Base-by-base conservation (phyloP, 176 grass and related monocot species). In the Aegilops sharonensis region DNA sequence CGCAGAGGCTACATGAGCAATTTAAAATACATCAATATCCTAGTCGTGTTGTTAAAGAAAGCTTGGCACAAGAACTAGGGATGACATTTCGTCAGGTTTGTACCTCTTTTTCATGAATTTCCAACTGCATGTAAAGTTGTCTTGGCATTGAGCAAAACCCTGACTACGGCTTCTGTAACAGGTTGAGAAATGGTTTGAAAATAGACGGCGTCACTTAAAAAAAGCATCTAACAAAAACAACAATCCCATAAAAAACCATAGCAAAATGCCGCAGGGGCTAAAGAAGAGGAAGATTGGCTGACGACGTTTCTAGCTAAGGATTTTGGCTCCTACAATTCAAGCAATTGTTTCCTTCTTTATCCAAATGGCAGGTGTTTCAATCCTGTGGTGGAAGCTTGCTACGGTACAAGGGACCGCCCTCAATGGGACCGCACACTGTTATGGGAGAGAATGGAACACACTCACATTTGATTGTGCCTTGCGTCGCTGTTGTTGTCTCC, bases 141-240 rank as follows among this genome's bases (percentile, higher is more conserved):
- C 36, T 67, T 83, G 68, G 25, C 68, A 32, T 87, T 37, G 50
- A 32, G 29, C 64, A 25, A 83, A 29, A 83, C 32, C 35, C 20
- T 90, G 4, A 21, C 4, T 83, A 42, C 48, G 80, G 8, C 52
- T 83, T 90, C 2, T 78, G 42, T 85, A 27, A 79, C 72, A 90
- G 88, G 81, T 90, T 47, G 74, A 40, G 35, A 93, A 56, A 83
- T 93, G 88, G 88, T 93, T 88, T 83, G 88, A 75, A 81, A 45
- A 3, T 88, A 79, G 25, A 35, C 91, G 88, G 30, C 57, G 52
- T 83, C 60, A 29, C 24, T 1, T 69, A 63, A 87, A 62, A 84
- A 20, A 6, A 37, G 66, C 77, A 70, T 42, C 86, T 40, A 63
- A 35, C n/a, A 77, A 25, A 29, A 74, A 64, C 47, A 60, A 47